Evolutionary conservation across 495 filamentous ascomycete species (phyloP).

Genomic region (Neurospora tetrasperma): DNA sequence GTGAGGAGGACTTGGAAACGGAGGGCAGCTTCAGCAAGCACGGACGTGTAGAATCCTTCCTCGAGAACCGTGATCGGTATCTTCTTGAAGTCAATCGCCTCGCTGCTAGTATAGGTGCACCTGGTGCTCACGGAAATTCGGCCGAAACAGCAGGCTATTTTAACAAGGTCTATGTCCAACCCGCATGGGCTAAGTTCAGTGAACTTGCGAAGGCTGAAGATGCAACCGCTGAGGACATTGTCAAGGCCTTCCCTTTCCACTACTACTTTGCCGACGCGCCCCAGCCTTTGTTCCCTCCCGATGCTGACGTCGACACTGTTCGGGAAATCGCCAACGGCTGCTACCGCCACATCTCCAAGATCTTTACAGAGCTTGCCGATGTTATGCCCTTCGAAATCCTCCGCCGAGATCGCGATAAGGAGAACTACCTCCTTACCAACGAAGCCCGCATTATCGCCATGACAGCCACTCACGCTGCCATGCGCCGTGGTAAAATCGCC

Average conservation of each 20-base stretch:
- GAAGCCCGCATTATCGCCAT: conserved; percentile 95
- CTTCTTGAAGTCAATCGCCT: conserved; percentile 80
- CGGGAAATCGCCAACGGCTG: conserved; percentile 77
- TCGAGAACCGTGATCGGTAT: conserved; percentile 73
- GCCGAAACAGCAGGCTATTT: conserved; percentile 98
- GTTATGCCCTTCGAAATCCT: conserved; percentile 94
- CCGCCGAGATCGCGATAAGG: conserved; percentile 74
- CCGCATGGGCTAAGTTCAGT: conserved; percentile 80
- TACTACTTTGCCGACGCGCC: conserved; percentile 81
- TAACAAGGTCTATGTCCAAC: conserved; percentile 79
- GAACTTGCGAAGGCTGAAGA: conserved; percentile 43
- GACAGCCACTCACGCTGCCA: conserved; percentile 98
- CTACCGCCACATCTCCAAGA: conserved; percentile 80
- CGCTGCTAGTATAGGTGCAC: conserved; percentile 70
- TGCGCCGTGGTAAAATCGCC: conserved; percentile 86
- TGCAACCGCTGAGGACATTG: conserved; percentile 47
- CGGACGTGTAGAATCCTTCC: conserved; percentile 89
- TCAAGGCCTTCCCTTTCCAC: conserved; percentile 81
- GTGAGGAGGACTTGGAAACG: conserved; percentile 86
- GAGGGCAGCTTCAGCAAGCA: conserved; percentile 87
- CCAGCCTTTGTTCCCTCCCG: conserved; percentile 66
- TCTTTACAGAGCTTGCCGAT: conserved; percentile 88
- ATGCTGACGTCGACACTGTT: conserved; percentile 51
- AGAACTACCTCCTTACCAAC: conserved; percentile 89
- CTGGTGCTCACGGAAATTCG: conserved; percentile 84